phyloP scores from a whole-genome alignment of 2,329 filamentous ascomycete species.

The Cordyceps sp. region DNA sequence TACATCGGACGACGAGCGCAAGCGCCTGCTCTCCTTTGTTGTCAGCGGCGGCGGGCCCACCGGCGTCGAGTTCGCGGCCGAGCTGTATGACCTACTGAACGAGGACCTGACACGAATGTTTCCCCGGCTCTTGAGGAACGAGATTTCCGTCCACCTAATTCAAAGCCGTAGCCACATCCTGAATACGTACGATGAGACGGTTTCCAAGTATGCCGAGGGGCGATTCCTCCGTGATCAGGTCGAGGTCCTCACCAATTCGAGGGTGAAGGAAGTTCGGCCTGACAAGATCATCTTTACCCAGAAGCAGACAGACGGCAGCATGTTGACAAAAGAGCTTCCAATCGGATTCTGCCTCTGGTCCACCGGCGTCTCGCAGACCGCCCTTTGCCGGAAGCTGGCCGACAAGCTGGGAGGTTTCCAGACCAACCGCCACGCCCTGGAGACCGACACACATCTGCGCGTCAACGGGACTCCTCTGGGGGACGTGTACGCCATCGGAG shows the following conservation, averaged over 20 bases:
- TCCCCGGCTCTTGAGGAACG: constrained; percentile 80
- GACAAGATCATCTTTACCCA: constrained; percentile 87
- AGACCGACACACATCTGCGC: constrained; percentile 87
- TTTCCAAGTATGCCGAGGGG: constrained; percentile 83
- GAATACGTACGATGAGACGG: constrained; percentile 92
- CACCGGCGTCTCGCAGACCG: constrained; percentile 78
- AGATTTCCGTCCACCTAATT: constrained; percentile 94
- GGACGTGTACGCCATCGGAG: constrained; percentile 91
- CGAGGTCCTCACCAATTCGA: constrained; percentile 79
- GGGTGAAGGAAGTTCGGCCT: constrained; percentile 72
- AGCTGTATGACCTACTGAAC: constrained; percentile 90
- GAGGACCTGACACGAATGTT: constrained; percentile 78
- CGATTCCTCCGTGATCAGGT: constrained; percentile 84
- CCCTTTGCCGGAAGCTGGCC: constrained; percentile 62
- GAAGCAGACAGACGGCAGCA: constrained; percentile 52
- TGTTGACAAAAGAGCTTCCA: constrained; percentile 81
- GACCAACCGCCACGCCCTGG: constrained; percentile 78
- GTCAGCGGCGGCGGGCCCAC: constrained; percentile 89
- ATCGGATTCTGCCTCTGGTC: constrained; percentile 98
- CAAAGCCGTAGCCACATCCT: constrained; percentile 89
- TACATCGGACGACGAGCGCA: constrained; percentile 73
- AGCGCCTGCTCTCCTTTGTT: constrained; percentile 83
- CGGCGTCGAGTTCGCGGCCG: constrained; percentile 93
- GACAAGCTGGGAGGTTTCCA: constrained; percentile 61
- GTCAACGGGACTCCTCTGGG: constrained; percentile 77